Percentiles rank a stretch among this genome's conserved stretches.
Conservation (phyloP, 495 filamentous ascomycete species). For the Hyaloscypha variabilis region DNA sequence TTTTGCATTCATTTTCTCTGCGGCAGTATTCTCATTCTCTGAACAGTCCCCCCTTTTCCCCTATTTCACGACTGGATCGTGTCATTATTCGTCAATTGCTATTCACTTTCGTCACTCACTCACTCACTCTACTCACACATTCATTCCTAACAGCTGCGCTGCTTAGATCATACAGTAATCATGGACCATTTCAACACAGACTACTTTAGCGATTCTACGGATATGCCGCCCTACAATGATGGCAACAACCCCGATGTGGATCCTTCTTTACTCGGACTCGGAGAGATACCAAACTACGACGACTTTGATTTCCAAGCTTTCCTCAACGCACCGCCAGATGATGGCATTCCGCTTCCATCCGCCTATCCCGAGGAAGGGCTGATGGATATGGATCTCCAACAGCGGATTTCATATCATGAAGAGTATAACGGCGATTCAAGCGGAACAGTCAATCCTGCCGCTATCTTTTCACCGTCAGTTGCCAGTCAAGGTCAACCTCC, state of each 20-base stretch:
- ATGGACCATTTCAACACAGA: constrained; percentile 2
- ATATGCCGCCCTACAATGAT: not conserved
- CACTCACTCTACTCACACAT: not conserved
- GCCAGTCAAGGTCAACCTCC: no score
- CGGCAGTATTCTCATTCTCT: not conserved
- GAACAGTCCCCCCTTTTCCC: not conserved
- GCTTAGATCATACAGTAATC: not conserved
- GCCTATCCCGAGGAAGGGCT: not conserved
- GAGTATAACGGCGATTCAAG: not conserved
- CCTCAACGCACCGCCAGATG: not conserved
- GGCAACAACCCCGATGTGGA: not conserved
- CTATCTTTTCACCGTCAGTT: no score
- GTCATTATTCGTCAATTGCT: not conserved
- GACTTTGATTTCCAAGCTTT: not conserved
- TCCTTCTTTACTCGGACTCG: not conserved
- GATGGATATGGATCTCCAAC: not conserved
- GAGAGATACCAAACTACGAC: not conserved
- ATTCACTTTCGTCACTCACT: no score
- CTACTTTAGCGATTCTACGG: not conserved
- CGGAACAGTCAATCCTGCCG: not conserved
- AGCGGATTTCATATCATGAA: not conserved
- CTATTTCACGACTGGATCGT: constrained; percentile 6
- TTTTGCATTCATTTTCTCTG: constrained; percentile 1
- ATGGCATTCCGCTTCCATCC: not conserved
- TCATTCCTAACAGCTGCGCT: constrained; percentile 6